Base-by-base conservation (phyloP, 257 asterid species). In the Nyctanthes arbortristis region DNA sequence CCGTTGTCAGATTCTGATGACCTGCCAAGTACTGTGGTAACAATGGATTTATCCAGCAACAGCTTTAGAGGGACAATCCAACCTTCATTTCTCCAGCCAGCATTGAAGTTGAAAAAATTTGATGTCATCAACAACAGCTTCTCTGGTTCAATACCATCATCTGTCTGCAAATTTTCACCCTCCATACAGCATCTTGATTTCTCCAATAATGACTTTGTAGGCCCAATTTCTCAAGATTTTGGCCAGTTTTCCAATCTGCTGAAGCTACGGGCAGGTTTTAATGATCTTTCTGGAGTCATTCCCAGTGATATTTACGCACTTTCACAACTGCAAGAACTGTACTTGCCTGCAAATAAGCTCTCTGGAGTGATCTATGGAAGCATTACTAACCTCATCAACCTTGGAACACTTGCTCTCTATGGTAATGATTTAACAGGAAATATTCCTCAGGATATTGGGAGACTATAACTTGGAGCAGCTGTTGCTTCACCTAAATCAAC, bases 41-140 rank as follows among this genome's bases (percentile, higher is more conserved):
- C 33, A 24, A 40, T 90, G 75, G 84, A 93, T 60, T 64, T 91
- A 25, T 93, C 98, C 45, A 84, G 91, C 77, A 91, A 91, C 61
- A 83, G 77, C 75, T 88, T 91, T 37, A 79, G 79, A 20, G 98
- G 96, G 37, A 33, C 76, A 24, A 72, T 91, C 31, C 72, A 39
- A 28, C 7, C 76, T 11, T 74, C 96, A 3, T 83, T 87, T 62
- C 34, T 91, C 65, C 78, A 71, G 78, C 31, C 73, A n/a, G 91
- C 87, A 22, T 31, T 56, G 5, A 77, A 60, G 56, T 72, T 93
- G 85, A 84, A 68, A 34, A 75, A 70, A 20, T 84, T 91, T 37
- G 89, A 89, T 81, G 81, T 87, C 52, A 86, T 85, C 80, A 91
- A 90, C 70, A 93, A 93, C 79, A 85, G 85, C 85, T 91, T 91